Conservation (phyloP, 441 rosid species). For the Melastoma candidum region DNA sequence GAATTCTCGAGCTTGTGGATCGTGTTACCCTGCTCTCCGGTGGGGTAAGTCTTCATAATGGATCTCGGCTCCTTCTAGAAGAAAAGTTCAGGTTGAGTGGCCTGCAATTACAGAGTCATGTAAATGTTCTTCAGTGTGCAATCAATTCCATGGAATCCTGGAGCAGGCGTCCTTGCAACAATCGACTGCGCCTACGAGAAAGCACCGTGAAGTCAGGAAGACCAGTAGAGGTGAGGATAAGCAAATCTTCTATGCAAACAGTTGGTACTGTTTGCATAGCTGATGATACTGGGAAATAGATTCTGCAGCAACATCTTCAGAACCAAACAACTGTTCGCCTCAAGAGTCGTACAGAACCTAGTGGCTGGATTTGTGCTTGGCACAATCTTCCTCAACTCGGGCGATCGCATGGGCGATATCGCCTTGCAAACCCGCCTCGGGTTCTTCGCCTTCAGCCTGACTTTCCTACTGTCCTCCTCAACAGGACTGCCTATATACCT, state of each 20-base stretch:
- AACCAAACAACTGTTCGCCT: conserved; percentile 68
- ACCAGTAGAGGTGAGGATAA: conserved; percentile 22
- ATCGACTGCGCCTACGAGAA: conserved; percentile 17
- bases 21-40: conserved; percentile 61
- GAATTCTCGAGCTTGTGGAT: conserved; percentile 60
- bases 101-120: conserved; percentile 52
- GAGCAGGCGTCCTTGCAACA: conserved; percentile 11
- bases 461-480: conserved; percentile 71
- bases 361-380: conserved; percentile 74
- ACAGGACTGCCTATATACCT: conserved; percentile 82
- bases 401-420: conserved; percentile 32
- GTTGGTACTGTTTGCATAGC: conserved; percentile 32
- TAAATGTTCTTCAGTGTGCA: conserved; percentile 77
- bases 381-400: conserved; percentile 59
- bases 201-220: conserved; percentile 13
- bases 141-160: conserved; percentile 53
- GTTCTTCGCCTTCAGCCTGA: conserved; percentile 77
- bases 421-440: conserved; percentile 56
- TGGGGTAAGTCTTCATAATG: conserved; percentile 52
- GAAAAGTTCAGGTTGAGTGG: conserved; percentile 48
- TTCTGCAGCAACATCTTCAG: conserved; percentile 78
- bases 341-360: conserved; percentile 70
- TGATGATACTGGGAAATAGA: conserved; percentile 55
- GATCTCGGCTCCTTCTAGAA: conserved; percentile 39
- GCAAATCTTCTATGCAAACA: conserved; percentile 30